Base-by-base conservation (phyloP, 331 rosid genomes). In the Malus hybrid region DNA sequence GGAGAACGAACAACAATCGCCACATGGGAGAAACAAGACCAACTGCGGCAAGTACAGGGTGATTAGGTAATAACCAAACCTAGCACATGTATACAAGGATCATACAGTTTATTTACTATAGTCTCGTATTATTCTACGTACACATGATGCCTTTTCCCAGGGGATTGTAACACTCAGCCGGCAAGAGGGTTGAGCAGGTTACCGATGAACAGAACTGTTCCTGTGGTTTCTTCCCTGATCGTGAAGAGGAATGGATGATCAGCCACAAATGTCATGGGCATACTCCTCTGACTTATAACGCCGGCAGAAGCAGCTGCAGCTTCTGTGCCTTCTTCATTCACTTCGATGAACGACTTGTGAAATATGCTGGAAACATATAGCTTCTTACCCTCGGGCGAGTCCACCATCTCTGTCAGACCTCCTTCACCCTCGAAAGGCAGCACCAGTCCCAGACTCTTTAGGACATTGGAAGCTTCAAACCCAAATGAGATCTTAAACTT, bases 281-380 rank as follows among this genome's bases (percentile, higher is more conserved):
- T 0, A 20, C 75, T 0, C 81, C 86, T 78, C 13, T 1, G 0
- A 0, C 32, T 44, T 44, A 89, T 14, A 7, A 69, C 74, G n/a
- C 74, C 91, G 28, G 81, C 90, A 14, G 82, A 73, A 56, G 88
- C 90, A 15, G 93, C 94, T 7, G 93, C 98, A 56, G 96, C 97
- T 83, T 91, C 96, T 33, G 97, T 90, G 65, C 98, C 96, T 85
- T 86, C 90, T 83, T 93, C 97, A 6, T 91, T 91, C 33, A 91
- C 98, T 87, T 93, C 91, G 46, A 93, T 83, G 75, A 89, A 89
- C 12, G 97, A 82, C 78, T 89, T 88, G 5, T 91, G 96, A 71
- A 76, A 85, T 67, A 90, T 86, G 69, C 74, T 71, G 18, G 94
- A 90, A 55, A 93, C 96, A 44, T 39, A 76, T 0, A 93, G 89